Percentiles rank a stretch among this genome's conserved stretches.
Evolutionary conservation across 2,329 filamentous ascomycete genomes (phyloP).

Genomic region (Neonectria magnoliae): DNA sequence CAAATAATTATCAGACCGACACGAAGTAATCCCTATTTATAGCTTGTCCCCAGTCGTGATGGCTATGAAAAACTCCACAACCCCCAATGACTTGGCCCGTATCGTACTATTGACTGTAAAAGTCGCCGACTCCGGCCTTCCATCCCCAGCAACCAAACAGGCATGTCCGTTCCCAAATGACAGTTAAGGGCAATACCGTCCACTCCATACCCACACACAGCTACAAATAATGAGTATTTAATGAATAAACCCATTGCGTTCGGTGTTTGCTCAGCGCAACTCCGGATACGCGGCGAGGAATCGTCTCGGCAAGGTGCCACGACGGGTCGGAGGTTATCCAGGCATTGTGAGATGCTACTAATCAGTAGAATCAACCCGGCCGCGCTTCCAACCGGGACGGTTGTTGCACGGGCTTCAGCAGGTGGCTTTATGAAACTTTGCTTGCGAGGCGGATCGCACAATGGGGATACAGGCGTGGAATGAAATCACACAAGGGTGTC

Average conservation of each 20-base stretch:
- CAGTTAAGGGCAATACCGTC: too few relatives aligned
- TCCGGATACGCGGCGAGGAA: neutral
- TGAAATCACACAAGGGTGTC: neutral
- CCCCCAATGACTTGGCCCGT: neutral
- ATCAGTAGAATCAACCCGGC: neutral
- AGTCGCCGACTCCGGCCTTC: neutral
- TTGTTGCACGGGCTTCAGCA: neutral
- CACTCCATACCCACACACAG: too few relatives aligned
- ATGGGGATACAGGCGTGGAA: neutral
- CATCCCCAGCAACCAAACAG: neutral
- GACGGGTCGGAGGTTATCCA: neutral
- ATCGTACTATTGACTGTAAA: neutral
- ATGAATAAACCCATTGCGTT: too few relatives aligned
- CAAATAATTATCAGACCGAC: neutral
- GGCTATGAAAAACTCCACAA: neutral
- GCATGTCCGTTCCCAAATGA: neutral
- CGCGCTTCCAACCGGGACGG: neutral
- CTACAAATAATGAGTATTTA: too few relatives aligned
- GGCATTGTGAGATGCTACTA: neutral
- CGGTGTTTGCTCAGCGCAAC: neutral
- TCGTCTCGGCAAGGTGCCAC: neutral
- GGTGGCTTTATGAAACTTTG: neutral
- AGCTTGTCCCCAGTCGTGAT: neutral
- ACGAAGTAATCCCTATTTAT: neutral
- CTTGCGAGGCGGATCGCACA: neutral